Evolutionary conservation across 805 yeast genomes (phyloP), one percentile per base, ranked within the genome.

Genomic region (Wickerhamomyces hampshirensis): DNA sequence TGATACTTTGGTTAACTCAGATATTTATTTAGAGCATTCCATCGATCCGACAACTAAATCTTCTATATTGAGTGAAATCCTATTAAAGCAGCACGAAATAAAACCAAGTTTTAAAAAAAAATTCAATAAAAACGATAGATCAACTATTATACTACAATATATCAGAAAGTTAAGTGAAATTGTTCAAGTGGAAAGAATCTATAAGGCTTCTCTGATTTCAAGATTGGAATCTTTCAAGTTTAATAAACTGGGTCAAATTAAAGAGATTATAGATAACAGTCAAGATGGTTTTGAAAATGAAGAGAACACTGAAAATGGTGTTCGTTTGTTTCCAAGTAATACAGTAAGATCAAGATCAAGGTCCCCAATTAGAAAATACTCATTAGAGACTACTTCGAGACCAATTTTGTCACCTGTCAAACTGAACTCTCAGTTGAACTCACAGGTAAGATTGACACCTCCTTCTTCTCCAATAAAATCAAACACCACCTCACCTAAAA

Each of bases 141-240:
- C 69, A 0, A 31, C 41, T 12, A 71, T 80, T 19, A 71, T 81
- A 12, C 40, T 60, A 18, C 55, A 54, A 8, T 82, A 75, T 50
- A 59, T 80, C 21, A 62, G 59, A 15, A 67, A 60, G 31, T 48
- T 81, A 32, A 84, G 84, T 12, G 69, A 75, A 35, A 68, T 73
- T 38, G 75, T 80, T 12, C 89, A 82, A 56, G 73, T 79, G n/a
- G 75, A 73, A 9, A 59, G 89, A 33, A 71, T 82, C 9, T 80
- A 71, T 55, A 72, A 70, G 47, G 80, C 77, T 3, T 54, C 54
- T 12, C 13, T 54, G 5, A 30, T 50, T 7, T 31, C 44, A 2
- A 55, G 38, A 18, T 16, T 53, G n/a, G 52, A 53, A 21, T n/a
- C 29, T 11, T 31, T 35, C 28, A 43, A 28, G 31, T 14, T 10